phyloP scores from a whole-genome alignment of 2,329 filamentous ascomycete species.

The Aureobasidium vineae region DNA sequence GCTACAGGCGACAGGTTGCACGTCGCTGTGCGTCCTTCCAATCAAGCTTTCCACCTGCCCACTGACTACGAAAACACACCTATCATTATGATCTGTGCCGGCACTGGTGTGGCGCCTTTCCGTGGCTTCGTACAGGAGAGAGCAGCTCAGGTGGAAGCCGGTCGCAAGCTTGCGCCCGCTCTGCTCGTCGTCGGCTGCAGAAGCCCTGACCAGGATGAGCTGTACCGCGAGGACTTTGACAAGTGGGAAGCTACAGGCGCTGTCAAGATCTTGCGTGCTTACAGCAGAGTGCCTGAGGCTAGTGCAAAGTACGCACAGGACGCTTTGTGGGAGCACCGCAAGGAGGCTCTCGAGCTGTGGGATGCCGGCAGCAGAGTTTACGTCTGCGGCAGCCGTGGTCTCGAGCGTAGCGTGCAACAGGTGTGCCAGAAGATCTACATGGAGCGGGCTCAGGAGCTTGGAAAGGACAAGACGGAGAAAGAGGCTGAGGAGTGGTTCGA shows the following conservation, averaged over 20 bases:
- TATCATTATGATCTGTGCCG: constrained; percentile 94
- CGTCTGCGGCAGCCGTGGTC: constrained; percentile 59
- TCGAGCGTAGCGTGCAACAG: constrained; percentile 48
- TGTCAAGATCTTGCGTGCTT: constrained; percentile 62
- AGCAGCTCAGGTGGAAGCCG: constrained; percentile 46
- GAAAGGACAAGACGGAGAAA: constrained; percentile 39
- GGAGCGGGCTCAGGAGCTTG: constrained; percentile 39
- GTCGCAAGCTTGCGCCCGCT: constrained; percentile 51
- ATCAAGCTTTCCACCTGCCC: constrained; percentile 47
- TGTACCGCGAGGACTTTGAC: constrained; percentile 60
- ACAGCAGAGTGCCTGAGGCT: constrained; percentile 46
- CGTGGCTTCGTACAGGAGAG: constrained; percentile 98
- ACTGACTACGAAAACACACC: constrained; percentile 43
- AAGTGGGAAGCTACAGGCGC: constrained; percentile 61
- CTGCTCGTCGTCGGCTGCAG: constrained; percentile 67
- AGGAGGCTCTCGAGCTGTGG: constrained; percentile 49
- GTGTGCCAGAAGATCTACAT: constrained; percentile 45
- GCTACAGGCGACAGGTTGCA: constrained; percentile 45
- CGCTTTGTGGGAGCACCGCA: constrained; percentile 49
- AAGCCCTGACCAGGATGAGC: constrained; percentile 53
- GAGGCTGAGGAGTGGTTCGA: constrained; percentile 34
- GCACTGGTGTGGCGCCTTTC: constrained; percentile 97
- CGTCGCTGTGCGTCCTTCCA: constrained; percentile 44
- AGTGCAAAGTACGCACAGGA: constrained; percentile 56
- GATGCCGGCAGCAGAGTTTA: constrained; percentile 57